phyloP scores from a whole-genome alignment of 108 stramenopile species.

The Stephanodiscus minutulus region DNA sequence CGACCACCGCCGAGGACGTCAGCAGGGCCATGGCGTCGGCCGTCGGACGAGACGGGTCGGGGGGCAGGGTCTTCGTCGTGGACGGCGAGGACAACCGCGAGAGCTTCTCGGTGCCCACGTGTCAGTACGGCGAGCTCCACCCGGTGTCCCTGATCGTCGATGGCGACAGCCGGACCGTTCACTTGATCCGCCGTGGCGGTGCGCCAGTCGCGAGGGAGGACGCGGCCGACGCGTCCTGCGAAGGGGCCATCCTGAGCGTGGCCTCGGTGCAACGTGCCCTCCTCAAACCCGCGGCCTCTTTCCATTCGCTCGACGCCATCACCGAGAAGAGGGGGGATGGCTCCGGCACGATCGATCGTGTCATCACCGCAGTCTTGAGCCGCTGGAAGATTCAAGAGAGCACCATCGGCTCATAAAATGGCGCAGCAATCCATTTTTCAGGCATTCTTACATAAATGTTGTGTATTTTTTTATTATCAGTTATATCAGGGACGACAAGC shows the following conservation, averaged over 20 bases:
- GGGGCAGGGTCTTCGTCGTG: constrained; percentile 17
- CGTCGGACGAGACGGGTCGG: not conserved
- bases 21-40: not conserved
- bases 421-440: not conserved
- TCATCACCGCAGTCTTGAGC: constrained; percentile 43
- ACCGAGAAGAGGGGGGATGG: constrained; percentile 7
- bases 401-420: not conserved
- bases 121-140: constrained; percentile 15
- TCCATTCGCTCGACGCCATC: constrained; percentile 9
- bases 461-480: not conserved
- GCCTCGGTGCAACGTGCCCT: constrained; percentile 18
- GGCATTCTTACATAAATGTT: not conserved
- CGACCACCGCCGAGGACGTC: constrained; percentile 1
- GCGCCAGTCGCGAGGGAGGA: not conserved
- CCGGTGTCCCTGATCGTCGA: constrained; percentile 31
- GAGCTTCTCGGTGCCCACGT: constrained; percentile 36
- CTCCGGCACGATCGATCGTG: constrained; percentile 22
- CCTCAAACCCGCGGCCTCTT: constrained; percentile 12
- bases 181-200: constrained; percentile 19
- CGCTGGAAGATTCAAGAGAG: constrained; percentile 36
- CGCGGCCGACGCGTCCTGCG: not conserved
- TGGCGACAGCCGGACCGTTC: constrained; percentile 30
- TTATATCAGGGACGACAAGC: not conserved
- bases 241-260: not conserved
- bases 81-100: constrained; percentile 49